Conservation (phyloP, 1,284 basidiomycete genomes). For the Ustilago vetiveriae region DNA sequence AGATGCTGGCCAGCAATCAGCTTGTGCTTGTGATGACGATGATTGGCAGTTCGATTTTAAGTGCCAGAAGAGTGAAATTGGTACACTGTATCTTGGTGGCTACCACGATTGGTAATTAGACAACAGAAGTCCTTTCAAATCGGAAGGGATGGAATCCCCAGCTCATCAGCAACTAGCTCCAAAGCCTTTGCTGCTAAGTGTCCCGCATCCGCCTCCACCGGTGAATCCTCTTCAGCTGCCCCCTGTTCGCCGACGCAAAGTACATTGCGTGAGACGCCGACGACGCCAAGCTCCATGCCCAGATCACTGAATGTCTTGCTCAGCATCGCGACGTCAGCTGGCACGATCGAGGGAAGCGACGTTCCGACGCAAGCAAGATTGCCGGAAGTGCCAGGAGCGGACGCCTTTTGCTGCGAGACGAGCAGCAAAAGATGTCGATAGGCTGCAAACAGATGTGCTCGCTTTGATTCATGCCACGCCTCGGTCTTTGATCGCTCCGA, state of each 20-base stretch:
- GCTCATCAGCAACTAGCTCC: conserved; percentile 17
- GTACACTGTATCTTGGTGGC: no score
- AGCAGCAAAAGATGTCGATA: conserved; percentile 26
- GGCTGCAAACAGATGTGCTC: conserved; percentile 31
- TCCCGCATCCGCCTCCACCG: conserved; percentile 6
- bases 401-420: conserved; percentile 7
- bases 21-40: background rate
- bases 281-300: conserved; percentile 19
- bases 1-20: no score
- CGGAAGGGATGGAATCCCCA: conserved; percentile 9
- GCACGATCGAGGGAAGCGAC: conserved; percentile 21
- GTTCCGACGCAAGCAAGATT: conserved; percentile 19
- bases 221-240: background rate
- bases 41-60: no score
- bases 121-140: no score
- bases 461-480: conserved; percentile 19
- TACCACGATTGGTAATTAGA: no score
- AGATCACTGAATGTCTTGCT: conserved; percentile 2
- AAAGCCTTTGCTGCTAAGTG: conserved; percentile 26
- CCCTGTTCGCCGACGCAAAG: background rate
- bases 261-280: conserved; percentile 15
- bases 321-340: conserved; percentile 9
- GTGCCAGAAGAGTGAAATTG: no score
- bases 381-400: conserved; percentile 4
- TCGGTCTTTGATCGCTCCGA: background rate